These are phyloP conservation scores for Yueomyces sinensis DNA, from an alignment of 805 yeast species.

Conservation along the genomic window DNA sequence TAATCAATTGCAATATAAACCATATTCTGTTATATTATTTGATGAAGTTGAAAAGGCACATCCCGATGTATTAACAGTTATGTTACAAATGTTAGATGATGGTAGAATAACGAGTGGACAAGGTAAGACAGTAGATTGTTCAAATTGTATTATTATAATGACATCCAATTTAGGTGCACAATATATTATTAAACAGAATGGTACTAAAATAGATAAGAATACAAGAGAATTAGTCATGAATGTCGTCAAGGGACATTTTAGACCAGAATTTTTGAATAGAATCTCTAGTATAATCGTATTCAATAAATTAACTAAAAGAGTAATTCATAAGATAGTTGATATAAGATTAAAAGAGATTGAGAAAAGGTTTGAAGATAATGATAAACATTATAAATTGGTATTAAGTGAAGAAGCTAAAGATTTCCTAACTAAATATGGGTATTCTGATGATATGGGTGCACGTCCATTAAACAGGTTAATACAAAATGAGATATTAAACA, in stretches of 20 bases:
- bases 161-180: conserved; percentile 96
- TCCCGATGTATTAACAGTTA: conserved; percentile 88
- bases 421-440: conserved; percentile 75
- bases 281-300: conserved; percentile 86
- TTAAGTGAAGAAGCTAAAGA: conserved; percentile 69
- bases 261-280: conserved; percentile 96
- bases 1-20: conserved; percentile 79
- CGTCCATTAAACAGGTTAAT: conserved; percentile 90
- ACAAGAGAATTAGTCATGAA: conserved; percentile 73
- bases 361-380: conserved; percentile 70
- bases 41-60: conserved; percentile 99
- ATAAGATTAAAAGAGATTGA: conserved; percentile 79
- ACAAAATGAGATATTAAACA: conserved; percentile 77
- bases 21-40: conserved; percentile 90
- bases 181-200: conserved; percentile 56
- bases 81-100: conserved; percentile 88
- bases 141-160: conserved; percentile 88
- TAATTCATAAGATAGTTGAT: conserved; percentile 82
- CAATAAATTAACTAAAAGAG: conserved; percentile 82
- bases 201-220: conserved; percentile 48
- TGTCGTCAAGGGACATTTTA: conserved; percentile 76
- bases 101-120: conserved; percentile 92
- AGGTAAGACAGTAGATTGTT: conserved; percentile 87
- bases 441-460: conserved; percentile 90
- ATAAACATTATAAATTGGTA: conserved; percentile 59